Conservation (phyloP, 169 alveolate species). For the Plasmodium adleri region DNA sequence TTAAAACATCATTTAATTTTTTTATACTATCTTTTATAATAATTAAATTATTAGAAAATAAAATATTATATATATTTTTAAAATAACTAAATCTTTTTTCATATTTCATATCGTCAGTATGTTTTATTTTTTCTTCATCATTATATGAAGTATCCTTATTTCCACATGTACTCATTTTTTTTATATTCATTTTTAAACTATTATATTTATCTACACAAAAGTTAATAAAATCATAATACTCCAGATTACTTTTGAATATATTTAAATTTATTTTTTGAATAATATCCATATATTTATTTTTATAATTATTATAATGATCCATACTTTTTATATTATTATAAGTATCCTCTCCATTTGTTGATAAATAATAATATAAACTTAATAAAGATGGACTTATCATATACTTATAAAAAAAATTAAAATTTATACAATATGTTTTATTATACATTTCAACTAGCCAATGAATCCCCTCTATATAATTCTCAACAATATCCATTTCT, state of each 20-base stretch:
- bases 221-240: conserved; percentile 56
- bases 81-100: neutral
- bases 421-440: conserved; percentile 64
- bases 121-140: neutral
- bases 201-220: conserved; percentile 50
- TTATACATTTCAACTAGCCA: conserved; percentile 77
- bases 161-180: too few species aligned
- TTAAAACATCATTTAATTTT: conserved; percentile 43
- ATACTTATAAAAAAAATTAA: conserved; percentile 73
- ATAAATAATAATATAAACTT: conserved; percentile 61
- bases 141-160: neutral
- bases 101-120: neutral
- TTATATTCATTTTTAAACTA: neutral
- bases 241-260: conserved; percentile 57
- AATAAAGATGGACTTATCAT: conserved; percentile 48
- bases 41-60: conserved; percentile 47
- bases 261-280: conserved; percentile 46
- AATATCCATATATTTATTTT: conserved; percentile 1
- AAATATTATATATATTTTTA: conserved; percentile 59
- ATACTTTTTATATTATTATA: too few species aligned
- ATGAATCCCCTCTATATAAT: conserved; percentile 62
- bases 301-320: neutral
- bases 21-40: conserved; percentile 21
- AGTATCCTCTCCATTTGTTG: neutral
- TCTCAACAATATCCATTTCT: conserved; percentile 58